Evolutionary conservation across 768 basidiomycete genomes (phyloP).

Genomic region (Kwoniella heveanensis): DNA sequence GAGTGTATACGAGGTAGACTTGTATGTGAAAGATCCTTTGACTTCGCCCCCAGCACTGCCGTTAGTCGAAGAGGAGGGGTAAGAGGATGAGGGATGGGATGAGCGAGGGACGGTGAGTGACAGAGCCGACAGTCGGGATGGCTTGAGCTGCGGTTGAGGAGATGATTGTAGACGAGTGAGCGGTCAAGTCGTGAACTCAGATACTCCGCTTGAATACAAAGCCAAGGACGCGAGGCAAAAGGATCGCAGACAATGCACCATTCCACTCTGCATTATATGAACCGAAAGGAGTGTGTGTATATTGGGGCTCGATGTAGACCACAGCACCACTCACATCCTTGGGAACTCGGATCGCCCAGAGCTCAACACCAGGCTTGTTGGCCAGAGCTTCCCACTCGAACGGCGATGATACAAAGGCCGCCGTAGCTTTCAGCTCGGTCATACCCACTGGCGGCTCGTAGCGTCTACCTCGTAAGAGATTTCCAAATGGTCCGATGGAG

Average conservation of each 20-base stretch:
- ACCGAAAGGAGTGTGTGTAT: too few species aligned
- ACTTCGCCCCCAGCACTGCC: background rate
- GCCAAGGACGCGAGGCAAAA: too few species aligned
- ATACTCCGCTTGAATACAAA: too few species aligned
- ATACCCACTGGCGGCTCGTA: slow-evolving; percentile 44
- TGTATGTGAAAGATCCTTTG: slow-evolving; percentile 36
- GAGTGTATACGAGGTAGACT: slow-evolving; percentile 33
- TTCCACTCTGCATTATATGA: background rate
- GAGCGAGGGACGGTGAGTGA: slow-evolving; percentile 11
- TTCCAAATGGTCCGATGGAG: too few species aligned
- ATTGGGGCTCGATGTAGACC: background rate
- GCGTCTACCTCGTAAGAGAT: slow-evolving; percentile 22
- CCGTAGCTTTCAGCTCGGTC: slow-evolving; percentile 26
- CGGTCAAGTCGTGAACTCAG: too few species aligned
- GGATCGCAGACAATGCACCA: background rate
- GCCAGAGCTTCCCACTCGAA: slow-evolving; percentile 51
- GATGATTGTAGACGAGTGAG: too few species aligned
- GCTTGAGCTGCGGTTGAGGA: slow-evolving; percentile 48
- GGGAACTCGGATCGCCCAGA: slow-evolving; percentile 53
- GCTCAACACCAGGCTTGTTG: slow-evolving; percentile 38
- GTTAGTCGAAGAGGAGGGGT: background rate
- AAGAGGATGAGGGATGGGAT: background rate
- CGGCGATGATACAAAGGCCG: slow-evolving; percentile 30
- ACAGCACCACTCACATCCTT: slow-evolving; percentile 31
- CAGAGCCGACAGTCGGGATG: slow-evolving; percentile 42